Conservation (phyloP, 1,284 basidiomycete genomes). For the Hemileia vastatrix region DNA sequence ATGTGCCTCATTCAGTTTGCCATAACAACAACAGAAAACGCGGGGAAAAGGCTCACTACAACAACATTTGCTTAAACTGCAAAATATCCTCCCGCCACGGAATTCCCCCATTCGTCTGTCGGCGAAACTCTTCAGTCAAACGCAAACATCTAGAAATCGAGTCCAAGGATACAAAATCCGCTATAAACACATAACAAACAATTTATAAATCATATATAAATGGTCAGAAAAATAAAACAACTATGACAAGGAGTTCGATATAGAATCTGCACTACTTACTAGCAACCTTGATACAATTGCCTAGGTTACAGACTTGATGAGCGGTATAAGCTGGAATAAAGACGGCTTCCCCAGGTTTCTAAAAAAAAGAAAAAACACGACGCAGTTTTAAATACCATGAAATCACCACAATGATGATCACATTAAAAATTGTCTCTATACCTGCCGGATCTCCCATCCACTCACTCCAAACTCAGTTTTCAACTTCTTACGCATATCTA, state of each 20-base stretch:
- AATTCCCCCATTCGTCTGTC: slow-evolving; percentile 11
- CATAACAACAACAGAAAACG: too few relatives aligned
- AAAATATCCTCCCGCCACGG: slow-evolving; percentile 20
- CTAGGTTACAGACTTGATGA: slow-evolving; percentile 38
- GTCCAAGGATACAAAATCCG: slow-evolving; percentile 15
- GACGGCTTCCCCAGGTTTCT: slow-evolving; percentile 35
- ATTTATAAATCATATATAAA: background rate
- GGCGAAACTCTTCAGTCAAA: slow-evolving; percentile 13
- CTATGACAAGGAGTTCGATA: background rate
- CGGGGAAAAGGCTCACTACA: too few relatives aligned
- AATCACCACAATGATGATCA: background rate
- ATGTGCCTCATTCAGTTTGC: too few relatives aligned
- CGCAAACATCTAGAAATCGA: slow-evolving; percentile 17
- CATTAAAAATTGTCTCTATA: background rate
- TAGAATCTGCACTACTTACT: background rate
- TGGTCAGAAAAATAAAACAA: background rate
- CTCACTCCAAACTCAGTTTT: slow-evolving; percentile 29
- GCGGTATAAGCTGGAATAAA: slow-evolving; percentile 40
- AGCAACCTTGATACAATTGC: slow-evolving; percentile 40
- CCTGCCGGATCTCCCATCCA: slow-evolving; percentile 33
- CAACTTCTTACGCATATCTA: slow-evolving; percentile 29
- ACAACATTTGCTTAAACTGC: slow-evolving; percentile 22
- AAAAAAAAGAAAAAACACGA: background rate
- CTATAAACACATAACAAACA: background rate
- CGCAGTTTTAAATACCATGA: background rate